Evolutionary conservation across 768 basidiomycete species (phyloP), one percentile per base, ranked within the genome.

Genomic region (Lactarius pseudohatsudake): DNA sequence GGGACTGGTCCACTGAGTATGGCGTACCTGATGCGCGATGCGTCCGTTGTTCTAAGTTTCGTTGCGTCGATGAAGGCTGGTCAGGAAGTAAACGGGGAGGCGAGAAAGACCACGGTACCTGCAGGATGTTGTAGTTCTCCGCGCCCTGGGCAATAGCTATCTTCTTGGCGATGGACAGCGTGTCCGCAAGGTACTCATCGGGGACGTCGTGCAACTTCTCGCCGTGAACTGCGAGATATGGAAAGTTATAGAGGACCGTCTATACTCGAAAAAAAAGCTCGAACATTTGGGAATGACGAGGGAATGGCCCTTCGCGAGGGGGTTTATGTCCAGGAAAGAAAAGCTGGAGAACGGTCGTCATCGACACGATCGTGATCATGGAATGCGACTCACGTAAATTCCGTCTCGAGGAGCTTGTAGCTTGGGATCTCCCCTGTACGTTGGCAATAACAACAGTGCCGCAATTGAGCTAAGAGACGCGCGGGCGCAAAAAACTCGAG

Each of bases 241-340:
- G 9, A 28, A 26, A 20, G 4, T 3, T 9, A 16, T 13, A 36
- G 22, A 18, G 18, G 18, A 5, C 18, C 11, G 13, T 4, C 30
- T 45, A 36, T 50, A 11, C 36, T 50, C 47, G 4, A 13, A 18
- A 58, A 8, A 26, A 32, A 41, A 34, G 40, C 45, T 57, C 76
- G 67, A 65, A 96, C 96, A 88, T 81, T 98, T 99, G 3, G 96
- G 96, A 69, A 99, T 92, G 61, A 98, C 80, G 41, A 98, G 84
- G 15, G 92, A 86, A 77, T 99, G 94, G 4, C 96, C 96, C 72
- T 84, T 87, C n/a, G 94, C 82, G 28, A 98, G 78, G 9, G 96
- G 96, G 1, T 88, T 88, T 68, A 99, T 92, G 71, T 98, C 97
- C 70, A 99, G 85, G 80, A 99, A 98, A 0, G 96, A 86, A 74